phyloP scores from a whole-genome alignment of 2,329 filamentous ascomycete genomes.

The Pseudogymnoascus sp. region DNA sequence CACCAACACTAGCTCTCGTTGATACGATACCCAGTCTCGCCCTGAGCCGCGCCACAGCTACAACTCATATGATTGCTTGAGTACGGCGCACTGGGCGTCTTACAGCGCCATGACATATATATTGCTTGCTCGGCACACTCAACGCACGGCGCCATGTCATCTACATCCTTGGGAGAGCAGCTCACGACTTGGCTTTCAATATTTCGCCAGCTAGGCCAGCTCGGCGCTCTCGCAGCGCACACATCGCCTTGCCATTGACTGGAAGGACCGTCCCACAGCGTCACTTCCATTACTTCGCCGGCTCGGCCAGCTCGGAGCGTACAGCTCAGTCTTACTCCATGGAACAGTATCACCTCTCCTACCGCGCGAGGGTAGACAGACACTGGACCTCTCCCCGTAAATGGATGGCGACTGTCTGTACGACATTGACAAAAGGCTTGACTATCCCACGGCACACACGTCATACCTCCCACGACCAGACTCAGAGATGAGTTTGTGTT shows the following conservation, averaged over 20 bases:
- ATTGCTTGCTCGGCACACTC: neutral
- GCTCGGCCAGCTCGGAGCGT: neutral
- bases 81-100: neutral
- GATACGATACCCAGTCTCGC: neutral
- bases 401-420: neutral
- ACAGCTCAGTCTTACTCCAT: neutral
- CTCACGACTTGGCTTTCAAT: neutral
- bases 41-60: neutral
- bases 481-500: neutral
- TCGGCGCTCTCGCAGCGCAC: neutral
- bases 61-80: neutral
- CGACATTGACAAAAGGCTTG: neutral
- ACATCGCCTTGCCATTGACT: neutral
- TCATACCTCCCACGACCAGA: neutral
- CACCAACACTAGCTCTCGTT: neutral
- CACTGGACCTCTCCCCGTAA: neutral
- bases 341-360: neutral
- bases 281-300: neutral
- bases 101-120: neutral
- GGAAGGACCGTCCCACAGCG: neutral
- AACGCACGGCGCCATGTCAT: neutral
- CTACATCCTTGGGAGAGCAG: neutral
- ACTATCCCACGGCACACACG: neutral
- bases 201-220: neutral
- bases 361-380: neutral